Percentiles rank a stretch among this genome's conserved stretches.
Evolutionary conservation across 1,284 basidiomycete genomes (phyloP).

Genomic region (Boletus semigastroideus): DNA sequence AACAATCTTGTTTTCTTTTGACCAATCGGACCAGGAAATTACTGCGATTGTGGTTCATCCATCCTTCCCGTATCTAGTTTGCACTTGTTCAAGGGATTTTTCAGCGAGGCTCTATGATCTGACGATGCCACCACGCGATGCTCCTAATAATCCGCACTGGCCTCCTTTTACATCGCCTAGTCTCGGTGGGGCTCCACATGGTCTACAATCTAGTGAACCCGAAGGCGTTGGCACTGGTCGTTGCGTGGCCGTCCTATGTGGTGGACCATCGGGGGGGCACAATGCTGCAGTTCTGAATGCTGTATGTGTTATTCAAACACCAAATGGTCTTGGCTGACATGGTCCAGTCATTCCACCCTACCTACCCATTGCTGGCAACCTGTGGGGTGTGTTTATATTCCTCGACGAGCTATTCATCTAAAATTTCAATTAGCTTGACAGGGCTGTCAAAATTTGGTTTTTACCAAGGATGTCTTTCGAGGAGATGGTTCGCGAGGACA

Average conservation of each 20-base stretch:
- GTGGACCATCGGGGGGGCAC: conserved; percentile 71
- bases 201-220: conserved; percentile 54
- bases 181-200: conserved; percentile 66
- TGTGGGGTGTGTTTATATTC: conserved; percentile 54
- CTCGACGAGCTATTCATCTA: conserved; percentile 5
- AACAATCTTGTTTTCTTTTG: background rate
- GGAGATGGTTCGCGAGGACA: conserved; percentile 60
- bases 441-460: conserved; percentile 71
- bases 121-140: conserved; percentile 35
- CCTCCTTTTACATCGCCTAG: conserved; percentile 49
- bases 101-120: conserved; percentile 67
- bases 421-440: conserved; percentile 53
- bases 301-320: conserved; percentile 38
- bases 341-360: conserved; percentile 61
- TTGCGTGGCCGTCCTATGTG: conserved; percentile 62
- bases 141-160: conserved; percentile 56
- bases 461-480: conserved; percentile 36
- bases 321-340: conserved; percentile 8
- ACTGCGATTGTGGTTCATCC: conserved; percentile 67
- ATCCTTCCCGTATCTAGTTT: conserved; percentile 53
- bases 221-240: conserved; percentile 63
- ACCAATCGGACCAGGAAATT: conserved; percentile 48
- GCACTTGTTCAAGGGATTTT: conserved; percentile 68
- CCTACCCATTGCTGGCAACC: conserved; percentile 64
- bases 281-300: conserved; percentile 62